Conservation (phyloP, 495 filamentous ascomycete species). For the Podospora comata region DNA sequence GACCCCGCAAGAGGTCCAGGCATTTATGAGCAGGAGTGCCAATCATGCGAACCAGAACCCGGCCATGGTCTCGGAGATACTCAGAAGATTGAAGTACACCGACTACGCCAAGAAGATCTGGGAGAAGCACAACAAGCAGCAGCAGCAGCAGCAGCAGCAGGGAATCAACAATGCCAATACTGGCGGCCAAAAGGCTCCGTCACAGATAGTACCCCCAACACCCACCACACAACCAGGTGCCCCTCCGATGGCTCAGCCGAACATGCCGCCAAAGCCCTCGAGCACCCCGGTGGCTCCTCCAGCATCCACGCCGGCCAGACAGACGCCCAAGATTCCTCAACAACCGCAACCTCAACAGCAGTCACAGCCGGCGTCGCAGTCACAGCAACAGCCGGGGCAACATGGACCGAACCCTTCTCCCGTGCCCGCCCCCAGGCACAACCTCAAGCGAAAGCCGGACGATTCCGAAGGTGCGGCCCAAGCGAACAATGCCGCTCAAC, state of each 20-base stretch:
- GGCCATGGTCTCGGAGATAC: background rate
- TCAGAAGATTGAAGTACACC: too few relatives aligned
- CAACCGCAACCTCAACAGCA: conserved; percentile 17
- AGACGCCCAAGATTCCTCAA: conserved; percentile 9
- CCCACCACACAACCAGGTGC: conserved; percentile 7
- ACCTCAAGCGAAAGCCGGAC: conserved; percentile 60
- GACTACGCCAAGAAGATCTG: background rate
- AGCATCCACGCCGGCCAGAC: background rate
- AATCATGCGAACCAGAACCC: background rate
- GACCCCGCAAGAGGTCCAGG: background rate
- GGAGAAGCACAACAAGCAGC: background rate
- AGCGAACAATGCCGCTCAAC: conserved; percentile 36
- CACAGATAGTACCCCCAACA: background rate
- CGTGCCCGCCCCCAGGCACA: conserved; percentile 27
- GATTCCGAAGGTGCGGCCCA: conserved; percentile 59
- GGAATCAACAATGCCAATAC: conserved; percentile 3
- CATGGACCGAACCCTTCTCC: conserved; percentile 23
- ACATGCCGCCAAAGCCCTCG: conserved; percentile 9
- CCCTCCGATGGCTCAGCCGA: background rate
- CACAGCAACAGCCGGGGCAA: conserved; percentile 20
- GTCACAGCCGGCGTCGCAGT: conserved; percentile 4
- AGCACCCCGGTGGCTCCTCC: background rate
- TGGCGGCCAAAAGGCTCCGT: conserved; percentile 2
- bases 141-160: background rate
- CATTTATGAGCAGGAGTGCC: background rate